Evolutionary conservation across 441 rosid genomes (phyloP), one percentile per base, ranked within the genome.

Genomic region (Croton setiger): DNA sequence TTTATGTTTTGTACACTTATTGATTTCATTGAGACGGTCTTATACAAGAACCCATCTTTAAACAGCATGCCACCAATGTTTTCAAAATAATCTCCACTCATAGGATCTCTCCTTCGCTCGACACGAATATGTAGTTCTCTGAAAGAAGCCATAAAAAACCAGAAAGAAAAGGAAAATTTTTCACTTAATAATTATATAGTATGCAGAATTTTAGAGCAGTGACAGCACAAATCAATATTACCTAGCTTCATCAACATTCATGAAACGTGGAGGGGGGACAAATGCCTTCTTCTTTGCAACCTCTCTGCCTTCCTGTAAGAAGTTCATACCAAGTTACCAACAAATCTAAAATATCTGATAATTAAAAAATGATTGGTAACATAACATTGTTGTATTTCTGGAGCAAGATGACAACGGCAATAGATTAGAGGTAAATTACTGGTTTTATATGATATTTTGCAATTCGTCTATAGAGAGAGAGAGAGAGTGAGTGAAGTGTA

Each of bases 211-310:
- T 23, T 48, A 43, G 13, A 69, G 53, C 55, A 51, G 77, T 18
- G 48, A 63, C 58, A 60, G 0, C 8, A 8, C 13, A 21, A 64
- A 64, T 35, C 47, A 74, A 52, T 44, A 56, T 36, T 82, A 96
- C 99, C 97, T 89, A 48, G 96, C 99, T 82, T 96, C 99, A 76
- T 93, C 97, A 62, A 89, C 81, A 71, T 93, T 96, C 96, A 96
- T 83, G 75, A 96, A 89, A 66, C 98, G 96, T 20, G 97, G 96
- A 78, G 98, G 97, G 66, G 99, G 97, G 55, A 89, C 89, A 85
- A 91, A 90, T 35, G 91, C 91, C 79, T 91, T 96, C 89, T 91
- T 96, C 85, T 93, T 93, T 7, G 75, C 77, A 67, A 86, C 92
- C 76, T 88, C 98, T 76, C 93, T 86, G 57, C 96, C 92, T 60